phyloP scores from a whole-genome alignment of 2,329 filamentous ascomycete species.

The Chrysosporium queenslandicum region DNA sequence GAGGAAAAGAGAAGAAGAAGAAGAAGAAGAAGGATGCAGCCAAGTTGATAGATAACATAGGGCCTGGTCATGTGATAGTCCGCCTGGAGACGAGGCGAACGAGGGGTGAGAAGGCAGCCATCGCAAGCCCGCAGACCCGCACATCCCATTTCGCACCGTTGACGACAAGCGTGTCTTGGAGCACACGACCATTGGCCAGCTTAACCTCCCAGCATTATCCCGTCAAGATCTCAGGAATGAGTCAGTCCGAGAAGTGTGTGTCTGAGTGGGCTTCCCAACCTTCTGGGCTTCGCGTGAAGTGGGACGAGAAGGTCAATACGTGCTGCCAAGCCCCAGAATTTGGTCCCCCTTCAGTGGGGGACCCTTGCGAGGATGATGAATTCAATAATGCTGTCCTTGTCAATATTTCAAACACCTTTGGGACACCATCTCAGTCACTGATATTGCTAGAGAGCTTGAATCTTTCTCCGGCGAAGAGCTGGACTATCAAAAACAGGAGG shows the following conservation, averaged over 20 bases:
- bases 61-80: slow-evolving; percentile 15
- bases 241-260: background rate
- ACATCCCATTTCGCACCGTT: background rate
- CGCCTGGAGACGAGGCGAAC: slow-evolving; percentile 17
- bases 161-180: background rate
- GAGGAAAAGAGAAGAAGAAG: slow-evolving; percentile 35
- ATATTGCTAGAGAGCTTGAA: too few species aligned
- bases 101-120: slow-evolving; percentile 8
- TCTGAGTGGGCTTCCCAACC: background rate
- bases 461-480: too few species aligned
- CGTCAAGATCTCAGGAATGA: background rate
- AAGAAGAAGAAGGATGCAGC: slow-evolving; percentile 26
- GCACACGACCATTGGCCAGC: background rate
- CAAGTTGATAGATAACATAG: slow-evolving; percentile 33
- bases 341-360: background rate
- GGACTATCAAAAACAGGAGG: too few species aligned
- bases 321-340: too few species aligned
- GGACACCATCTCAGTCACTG: too few species aligned
- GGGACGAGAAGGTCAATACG: too few species aligned
- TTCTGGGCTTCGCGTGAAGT: too few species aligned
- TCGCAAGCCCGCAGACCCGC: background rate
- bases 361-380: too few species aligned
- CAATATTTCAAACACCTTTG: too few species aligned
- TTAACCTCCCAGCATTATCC: background rate
- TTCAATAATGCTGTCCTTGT: too few species aligned